Evolutionary conservation across 1,284 basidiomycete genomes (phyloP).

Genomic region (Phellopilus nigrolimitatus): DNA sequence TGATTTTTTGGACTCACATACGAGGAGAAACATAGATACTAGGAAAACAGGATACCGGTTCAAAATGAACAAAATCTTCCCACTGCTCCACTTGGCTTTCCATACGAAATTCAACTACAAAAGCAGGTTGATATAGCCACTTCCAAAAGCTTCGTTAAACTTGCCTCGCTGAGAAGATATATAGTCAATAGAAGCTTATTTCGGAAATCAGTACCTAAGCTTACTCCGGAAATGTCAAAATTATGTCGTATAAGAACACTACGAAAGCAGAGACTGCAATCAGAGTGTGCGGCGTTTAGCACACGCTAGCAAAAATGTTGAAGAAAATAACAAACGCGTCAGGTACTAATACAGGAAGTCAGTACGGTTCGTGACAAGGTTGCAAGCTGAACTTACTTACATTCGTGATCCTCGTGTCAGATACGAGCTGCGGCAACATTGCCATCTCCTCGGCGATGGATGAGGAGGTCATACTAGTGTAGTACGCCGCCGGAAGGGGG

Average conservation of each 20-base stretch:
- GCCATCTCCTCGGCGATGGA: constrained; percentile 1
- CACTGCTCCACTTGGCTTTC: constrained; percentile 13
- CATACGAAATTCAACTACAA: constrained; percentile 6
- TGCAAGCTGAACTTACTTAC: no score
- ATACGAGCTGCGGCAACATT: background rate
- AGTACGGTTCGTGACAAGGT: no score
- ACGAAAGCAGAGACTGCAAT: constrained; percentile 8
- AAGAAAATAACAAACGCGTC: background rate
- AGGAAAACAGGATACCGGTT: constrained; percentile 12
- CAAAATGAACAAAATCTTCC: constrained; percentile 12
- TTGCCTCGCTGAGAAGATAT: no score
- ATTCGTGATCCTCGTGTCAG: constrained; percentile 4
- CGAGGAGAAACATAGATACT: constrained; percentile 3
- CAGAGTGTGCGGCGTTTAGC: background rate
- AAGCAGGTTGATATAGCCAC: background rate
- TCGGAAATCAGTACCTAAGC: background rate
- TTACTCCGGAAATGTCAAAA: constrained; percentile 12
- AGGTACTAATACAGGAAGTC: background rate
- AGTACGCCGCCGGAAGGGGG: no score
- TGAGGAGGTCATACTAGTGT: background rate
- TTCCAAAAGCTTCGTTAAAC: no score
- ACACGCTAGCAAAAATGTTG: background rate
- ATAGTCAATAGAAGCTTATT: no score
- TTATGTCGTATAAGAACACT: constrained; percentile 12
- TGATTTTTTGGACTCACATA: constrained; percentile 1